Evolutionary conservation across 1,139 yeast species (phyloP).

Genomic region (Meyerozyma sp.): DNA sequence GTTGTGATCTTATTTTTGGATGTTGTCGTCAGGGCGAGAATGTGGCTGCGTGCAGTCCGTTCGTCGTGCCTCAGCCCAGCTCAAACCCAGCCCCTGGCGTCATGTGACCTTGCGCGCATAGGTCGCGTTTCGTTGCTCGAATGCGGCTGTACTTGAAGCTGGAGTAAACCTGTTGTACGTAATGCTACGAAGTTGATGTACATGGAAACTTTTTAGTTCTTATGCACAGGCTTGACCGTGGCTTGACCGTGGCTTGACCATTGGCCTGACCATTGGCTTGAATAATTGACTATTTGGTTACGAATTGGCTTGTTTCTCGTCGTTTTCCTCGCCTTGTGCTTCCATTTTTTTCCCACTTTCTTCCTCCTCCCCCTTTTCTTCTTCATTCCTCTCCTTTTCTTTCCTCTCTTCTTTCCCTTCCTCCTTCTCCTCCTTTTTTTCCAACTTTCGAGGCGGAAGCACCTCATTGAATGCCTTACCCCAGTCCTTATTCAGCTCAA

Average conservation of each 20-base stretch:
- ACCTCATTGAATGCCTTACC: slow-evolving; percentile 77
- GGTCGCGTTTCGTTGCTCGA: background rate
- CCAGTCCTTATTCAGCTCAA: slow-evolving; percentile 71
- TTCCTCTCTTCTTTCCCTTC: background rate
- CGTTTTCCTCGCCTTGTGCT: background rate
- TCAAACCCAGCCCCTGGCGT: background rate
- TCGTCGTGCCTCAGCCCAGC: background rate
- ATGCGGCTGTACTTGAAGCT: too few species aligned
- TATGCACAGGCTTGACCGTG: too few species aligned
- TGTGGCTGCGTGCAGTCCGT: background rate
- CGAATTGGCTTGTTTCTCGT: too few species aligned
- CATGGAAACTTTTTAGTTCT: too few species aligned
- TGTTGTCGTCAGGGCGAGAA: slow-evolving; percentile 2
- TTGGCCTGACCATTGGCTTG: too few species aligned
- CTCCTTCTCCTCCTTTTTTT: slow-evolving; percentile 10
- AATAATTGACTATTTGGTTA: too few species aligned
- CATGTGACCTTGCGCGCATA: background rate
- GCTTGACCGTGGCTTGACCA: too few species aligned
- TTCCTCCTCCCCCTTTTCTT: background rate
- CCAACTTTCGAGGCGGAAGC: slow-evolving; percentile 73
- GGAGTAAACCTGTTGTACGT: too few species aligned
- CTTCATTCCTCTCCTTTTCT: background rate
- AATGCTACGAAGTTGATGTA: too few species aligned
- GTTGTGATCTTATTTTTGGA: slow-evolving; percentile 1
- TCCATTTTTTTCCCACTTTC: background rate